phyloP scores from a whole-genome alignment of 306 rosid genomes.

The Lablab purpureus region DNA sequence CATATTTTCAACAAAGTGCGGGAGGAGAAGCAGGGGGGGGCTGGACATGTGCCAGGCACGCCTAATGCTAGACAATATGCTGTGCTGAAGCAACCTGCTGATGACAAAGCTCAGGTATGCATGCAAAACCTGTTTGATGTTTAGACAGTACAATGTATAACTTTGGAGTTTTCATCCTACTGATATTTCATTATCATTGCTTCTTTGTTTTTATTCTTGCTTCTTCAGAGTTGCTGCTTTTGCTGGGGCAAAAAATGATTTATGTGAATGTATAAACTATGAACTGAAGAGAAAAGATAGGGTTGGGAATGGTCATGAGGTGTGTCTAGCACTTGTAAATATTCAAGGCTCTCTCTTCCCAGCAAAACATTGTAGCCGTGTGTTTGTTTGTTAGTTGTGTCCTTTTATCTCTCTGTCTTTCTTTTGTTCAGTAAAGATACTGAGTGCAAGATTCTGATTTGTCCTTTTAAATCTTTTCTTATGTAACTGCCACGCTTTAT shows the following conservation, averaged over 20 bases:
- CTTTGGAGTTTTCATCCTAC: background rate
- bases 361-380: slow-evolving; percentile 16
- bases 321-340: slow-evolving; percentile 46
- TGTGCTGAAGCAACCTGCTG: slow-evolving; percentile 36
- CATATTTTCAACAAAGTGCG: slow-evolving; percentile 75
- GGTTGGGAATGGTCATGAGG: slow-evolving; percentile 41
- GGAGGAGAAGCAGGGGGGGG: slow-evolving; percentile 64
- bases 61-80: slow-evolving; percentile 49
- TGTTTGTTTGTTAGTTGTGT: slow-evolving; percentile 32
- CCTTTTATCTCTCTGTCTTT: background rate
- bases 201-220: slow-evolving; percentile 40
- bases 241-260: slow-evolving; percentile 64
- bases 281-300: slow-evolving; percentile 27
- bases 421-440: slow-evolving; percentile 19
- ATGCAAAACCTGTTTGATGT: background rate
- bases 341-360: slow-evolving; percentile 34
- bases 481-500: slow-evolving; percentile 15
- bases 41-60: slow-evolving; percentile 53
- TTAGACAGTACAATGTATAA: background rate
- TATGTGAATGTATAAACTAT: slow-evolving; percentile 37
- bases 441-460: slow-evolving; percentile 38
- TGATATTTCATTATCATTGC: slow-evolving; percentile 26
- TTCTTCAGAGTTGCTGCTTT: slow-evolving; percentile 81
- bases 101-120: slow-evolving; percentile 61
- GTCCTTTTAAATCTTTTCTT: slow-evolving; percentile 25